Evolutionary conservation across 106 monocot genomes (phyloP).

Genomic region (Dioscorea zingiberensis): DNA sequence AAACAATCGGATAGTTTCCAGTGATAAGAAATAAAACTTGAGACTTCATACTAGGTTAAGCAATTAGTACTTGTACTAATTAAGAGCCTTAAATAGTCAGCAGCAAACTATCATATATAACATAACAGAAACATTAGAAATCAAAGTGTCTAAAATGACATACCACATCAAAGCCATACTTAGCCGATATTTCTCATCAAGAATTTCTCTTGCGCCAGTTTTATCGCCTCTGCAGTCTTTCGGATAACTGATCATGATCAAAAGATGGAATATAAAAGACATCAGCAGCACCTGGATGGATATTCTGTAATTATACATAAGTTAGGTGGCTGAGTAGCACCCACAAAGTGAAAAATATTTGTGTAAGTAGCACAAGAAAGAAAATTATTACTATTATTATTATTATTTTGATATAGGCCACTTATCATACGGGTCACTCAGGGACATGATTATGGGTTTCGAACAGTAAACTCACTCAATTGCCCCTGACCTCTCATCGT

Average conservation of each 20-base stretch:
- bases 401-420: too few relatives aligned
- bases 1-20: neutral
- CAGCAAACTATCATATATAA: neutral
- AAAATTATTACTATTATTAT: too few relatives aligned
- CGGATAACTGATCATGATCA: neutral
- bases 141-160: conserved; percentile 1
- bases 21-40: neutral
- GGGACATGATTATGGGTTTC: too few relatives aligned
- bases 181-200: conserved; percentile 88
- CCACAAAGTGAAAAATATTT: conserved; percentile 96
- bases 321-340: conserved; percentile 82
- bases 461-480: too few relatives aligned
- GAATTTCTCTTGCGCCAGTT: conserved; percentile 58
- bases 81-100: neutral
- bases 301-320: conserved; percentile 96
- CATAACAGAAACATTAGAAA: neutral
- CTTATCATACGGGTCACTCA: too few relatives aligned
- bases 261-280: neutral
- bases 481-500: too few relatives aligned
- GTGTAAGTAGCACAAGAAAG: too few relatives aligned
- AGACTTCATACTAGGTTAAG: neutral
- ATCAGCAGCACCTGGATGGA: conserved; percentile 61
- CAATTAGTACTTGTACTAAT: neutral
- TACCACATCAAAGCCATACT: conserved; percentile 98
- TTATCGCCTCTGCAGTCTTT: conserved; percentile 73